These are phyloP conservation scores for Avena sativa DNA, from an alignment of 176 grass and related monocot species.

Conservation along the genomic window DNA sequence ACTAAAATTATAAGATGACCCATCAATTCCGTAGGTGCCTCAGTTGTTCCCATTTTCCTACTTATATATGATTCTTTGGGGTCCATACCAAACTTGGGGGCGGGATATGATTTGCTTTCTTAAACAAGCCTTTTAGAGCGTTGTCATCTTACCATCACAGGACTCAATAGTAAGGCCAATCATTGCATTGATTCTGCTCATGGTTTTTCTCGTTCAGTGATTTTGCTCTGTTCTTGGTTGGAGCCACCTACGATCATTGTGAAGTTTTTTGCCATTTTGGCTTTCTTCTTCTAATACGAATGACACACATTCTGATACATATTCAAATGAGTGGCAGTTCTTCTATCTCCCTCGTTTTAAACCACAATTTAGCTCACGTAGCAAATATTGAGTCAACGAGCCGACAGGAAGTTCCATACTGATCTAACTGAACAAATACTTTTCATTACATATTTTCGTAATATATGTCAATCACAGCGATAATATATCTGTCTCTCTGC, in stretches of 20 bases:
- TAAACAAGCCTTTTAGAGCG: too few relatives aligned
- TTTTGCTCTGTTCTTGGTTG: not conserved
- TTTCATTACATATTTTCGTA: not conserved
- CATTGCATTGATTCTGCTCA: too few relatives aligned
- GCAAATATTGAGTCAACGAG: constrained; percentile 2
- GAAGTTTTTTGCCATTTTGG: not conserved
- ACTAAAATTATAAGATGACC: too few relatives aligned
- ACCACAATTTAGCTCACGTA: too few relatives aligned
- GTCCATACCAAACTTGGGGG: too few relatives aligned
- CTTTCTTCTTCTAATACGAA: not conserved
- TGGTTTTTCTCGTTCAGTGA: not conserved
- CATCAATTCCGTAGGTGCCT: too few relatives aligned
- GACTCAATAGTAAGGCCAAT: too few relatives aligned
- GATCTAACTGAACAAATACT: not conserved
- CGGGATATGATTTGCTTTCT: too few relatives aligned
- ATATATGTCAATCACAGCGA: not conserved
- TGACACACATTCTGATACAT: not conserved
- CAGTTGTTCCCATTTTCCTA: too few relatives aligned
- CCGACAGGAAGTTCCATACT: constrained; percentile 7
- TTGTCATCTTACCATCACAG: too few relatives aligned
- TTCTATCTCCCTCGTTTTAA: not conserved
- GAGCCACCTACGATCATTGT: not conserved
- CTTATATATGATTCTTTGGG: too few relatives aligned
- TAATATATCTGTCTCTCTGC: not conserved
- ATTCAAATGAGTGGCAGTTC: not conserved